A percentile compares a stretch with the other conserved stretches of the same genome.
Conservation (phyloP, 2,329 filamentous ascomycete species). For the Trichoderma breve region DNA sequence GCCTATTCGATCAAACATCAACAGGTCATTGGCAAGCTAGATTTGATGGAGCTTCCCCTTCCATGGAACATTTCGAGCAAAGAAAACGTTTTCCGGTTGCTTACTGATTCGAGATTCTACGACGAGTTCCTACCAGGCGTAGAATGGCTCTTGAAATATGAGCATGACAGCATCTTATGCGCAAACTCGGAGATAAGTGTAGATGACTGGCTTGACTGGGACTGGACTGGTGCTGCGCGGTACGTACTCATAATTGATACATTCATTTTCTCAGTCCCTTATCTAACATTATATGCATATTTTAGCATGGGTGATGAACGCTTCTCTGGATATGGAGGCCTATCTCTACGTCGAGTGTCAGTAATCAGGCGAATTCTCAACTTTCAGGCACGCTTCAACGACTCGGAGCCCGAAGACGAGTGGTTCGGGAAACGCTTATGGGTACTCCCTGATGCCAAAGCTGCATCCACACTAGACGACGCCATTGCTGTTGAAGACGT, state of each 20-base stretch:
- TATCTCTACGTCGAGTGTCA: slow-evolving; percentile 53
- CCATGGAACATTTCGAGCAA: slow-evolving; percentile 47
- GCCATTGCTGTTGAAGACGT: slow-evolving; percentile 51
- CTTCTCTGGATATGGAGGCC: slow-evolving; percentile 53
- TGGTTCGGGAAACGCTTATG: slow-evolving; percentile 53
- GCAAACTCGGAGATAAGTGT: slow-evolving; percentile 51
- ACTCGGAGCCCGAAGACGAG: slow-evolving; percentile 52
- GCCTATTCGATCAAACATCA: slow-evolving; percentile 49
- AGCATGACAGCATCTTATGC: slow-evolving; percentile 56
- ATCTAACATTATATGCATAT: neutral
- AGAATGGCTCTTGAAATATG: slow-evolving; percentile 55
- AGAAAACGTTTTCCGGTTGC: slow-evolving; percentile 47
- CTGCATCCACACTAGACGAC: slow-evolving; percentile 42
- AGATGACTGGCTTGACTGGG: slow-evolving; percentile 54
- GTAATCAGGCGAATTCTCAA: slow-evolving; percentile 47
- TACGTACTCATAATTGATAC: slow-evolving; percentile 23
- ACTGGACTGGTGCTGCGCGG: slow-evolving; percentile 54
- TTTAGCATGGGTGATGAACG: slow-evolving; percentile 37
- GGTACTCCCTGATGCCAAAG: slow-evolving; percentile 46
- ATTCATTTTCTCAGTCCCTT: neutral
- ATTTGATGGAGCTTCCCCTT: slow-evolving; percentile 47
- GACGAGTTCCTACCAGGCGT: slow-evolving; percentile 48
- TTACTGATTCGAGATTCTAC: slow-evolving; percentile 54
- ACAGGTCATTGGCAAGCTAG: slow-evolving; percentile 50
- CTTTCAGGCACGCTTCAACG: slow-evolving; percentile 50